A percentile compares a stretch with the other conserved stretches of the same genome.
Evolutionary conservation across 495 filamentous ascomycete genomes (phyloP).

Genomic region (Halenospora varia): DNA sequence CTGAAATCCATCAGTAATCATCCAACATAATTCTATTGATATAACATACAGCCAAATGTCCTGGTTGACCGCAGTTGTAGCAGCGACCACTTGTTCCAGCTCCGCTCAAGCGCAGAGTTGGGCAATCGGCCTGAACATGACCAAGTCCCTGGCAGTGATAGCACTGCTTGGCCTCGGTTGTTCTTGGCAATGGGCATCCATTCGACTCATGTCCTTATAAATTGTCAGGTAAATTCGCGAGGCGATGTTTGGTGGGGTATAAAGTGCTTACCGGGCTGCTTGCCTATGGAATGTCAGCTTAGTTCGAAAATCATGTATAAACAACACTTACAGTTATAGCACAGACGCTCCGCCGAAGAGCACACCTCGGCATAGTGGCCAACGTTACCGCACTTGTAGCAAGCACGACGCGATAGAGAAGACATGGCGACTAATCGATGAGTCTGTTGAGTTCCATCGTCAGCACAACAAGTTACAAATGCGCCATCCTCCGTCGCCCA

Average conservation of each 20-base stretch:
- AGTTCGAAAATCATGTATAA: conserved; percentile 3
- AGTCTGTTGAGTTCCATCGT: conserved; percentile 34
- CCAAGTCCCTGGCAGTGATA: conserved; percentile 99
- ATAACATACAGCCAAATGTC: conserved; percentile 66
- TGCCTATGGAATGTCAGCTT: conserved; percentile 36
- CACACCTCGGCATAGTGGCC: conserved; percentile 99
- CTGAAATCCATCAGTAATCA: conserved; percentile 34
- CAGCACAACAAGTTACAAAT: conserved; percentile 33
- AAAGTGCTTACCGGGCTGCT: conserved; percentile 70
- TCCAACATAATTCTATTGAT: background rate
- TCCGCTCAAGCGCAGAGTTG: conserved; percentile 88
- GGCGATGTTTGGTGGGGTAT: background rate
- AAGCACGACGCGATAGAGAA: conserved; percentile 93
- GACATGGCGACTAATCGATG: conserved; percentile 57
- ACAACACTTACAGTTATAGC: conserved; percentile 90
- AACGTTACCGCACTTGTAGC: conserved; percentile 99
- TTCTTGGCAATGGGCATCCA: conserved; percentile 91
- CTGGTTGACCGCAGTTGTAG: conserved; percentile 91
- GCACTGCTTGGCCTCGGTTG: conserved; percentile 98
- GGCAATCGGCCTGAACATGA: conserved; percentile 98
- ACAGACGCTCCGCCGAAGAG: conserved; percentile 92
- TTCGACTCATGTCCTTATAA: conserved; percentile 91
- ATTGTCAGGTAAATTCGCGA: conserved; percentile 23
- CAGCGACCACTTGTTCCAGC: conserved; percentile 75
- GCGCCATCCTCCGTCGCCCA: conserved; percentile 28